Conservation (phyloP, 495 filamentous ascomycete genomes). For the Lepraria neglecta region DNA sequence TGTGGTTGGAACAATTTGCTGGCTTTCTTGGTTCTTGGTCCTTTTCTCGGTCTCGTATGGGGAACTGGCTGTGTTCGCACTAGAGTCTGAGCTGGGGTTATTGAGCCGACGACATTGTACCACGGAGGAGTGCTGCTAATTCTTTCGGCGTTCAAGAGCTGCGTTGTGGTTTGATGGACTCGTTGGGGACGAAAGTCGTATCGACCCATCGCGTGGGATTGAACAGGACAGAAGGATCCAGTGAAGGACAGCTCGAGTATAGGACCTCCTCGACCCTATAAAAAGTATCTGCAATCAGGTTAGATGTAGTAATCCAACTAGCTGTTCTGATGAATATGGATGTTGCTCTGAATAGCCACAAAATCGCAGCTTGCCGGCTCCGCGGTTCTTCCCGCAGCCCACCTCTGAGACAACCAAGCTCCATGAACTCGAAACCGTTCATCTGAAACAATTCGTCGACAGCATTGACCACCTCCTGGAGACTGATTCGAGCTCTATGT, state of each 20-base stretch:
- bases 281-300: no score
- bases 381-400: neutral
- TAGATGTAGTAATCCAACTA: neutral
- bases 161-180: constrained; percentile 60
- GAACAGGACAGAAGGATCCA: neutral
- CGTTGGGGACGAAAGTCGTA: constrained; percentile 67
- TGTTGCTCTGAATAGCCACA: neutral
- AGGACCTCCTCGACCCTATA: no score
- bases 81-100: constrained; percentile 75
- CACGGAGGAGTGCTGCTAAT: constrained; percentile 57
- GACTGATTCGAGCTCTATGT: neutral
- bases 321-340: neutral
- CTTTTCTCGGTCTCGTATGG: constrained; percentile 51
- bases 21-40: constrained; percentile 53
- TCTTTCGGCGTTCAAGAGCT: constrained; percentile 48
- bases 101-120: constrained; percentile 63
- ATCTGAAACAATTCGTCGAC: neutral
- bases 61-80: constrained; percentile 62
- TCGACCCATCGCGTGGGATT: constrained; percentile 49
- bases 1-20: constrained; percentile 76
- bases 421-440: neutral
- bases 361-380: no score
- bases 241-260: no score
- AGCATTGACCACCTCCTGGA: neutral
- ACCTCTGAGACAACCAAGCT: constrained; percentile 5